phyloP scores from a whole-genome alignment of 2,329 filamentous ascomycete genomes.

The Colletotrichum tofieldiae region DNA sequence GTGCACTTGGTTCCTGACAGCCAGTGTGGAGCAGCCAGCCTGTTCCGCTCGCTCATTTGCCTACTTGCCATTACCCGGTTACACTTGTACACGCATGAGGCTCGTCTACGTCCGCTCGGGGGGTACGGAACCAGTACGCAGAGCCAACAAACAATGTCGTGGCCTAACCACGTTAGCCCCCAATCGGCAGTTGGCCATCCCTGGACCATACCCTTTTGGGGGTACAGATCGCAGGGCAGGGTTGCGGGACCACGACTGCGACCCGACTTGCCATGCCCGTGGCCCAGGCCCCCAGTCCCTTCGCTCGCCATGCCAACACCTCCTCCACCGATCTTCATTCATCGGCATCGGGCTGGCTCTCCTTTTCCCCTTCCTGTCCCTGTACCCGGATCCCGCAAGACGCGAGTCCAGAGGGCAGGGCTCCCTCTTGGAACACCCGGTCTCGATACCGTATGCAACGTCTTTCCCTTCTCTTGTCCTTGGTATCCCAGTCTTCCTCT shows the following conservation, averaged over 20 bases:
- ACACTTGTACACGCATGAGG: background rate
- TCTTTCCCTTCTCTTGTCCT: background rate
- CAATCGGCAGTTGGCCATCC: constrained; percentile 35
- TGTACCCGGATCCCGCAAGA: constrained; percentile 17
- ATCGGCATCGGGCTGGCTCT: constrained; percentile 15
- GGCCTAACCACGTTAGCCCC: constrained; percentile 13
- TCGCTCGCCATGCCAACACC: background rate
- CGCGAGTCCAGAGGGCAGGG: background rate
- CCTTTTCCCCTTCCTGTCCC: background rate
- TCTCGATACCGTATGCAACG: background rate
- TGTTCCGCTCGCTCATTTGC: too few relatives aligned
- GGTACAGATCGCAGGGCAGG: constrained; percentile 2
- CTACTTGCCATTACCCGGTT: background rate
- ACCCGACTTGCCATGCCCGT: background rate
- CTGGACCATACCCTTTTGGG: constrained; percentile 28
- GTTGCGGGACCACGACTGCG: background rate
- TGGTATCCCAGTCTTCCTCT: background rate
- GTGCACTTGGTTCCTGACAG: background rate
- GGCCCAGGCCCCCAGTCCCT: constrained; percentile 7
- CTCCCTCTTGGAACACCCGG: background rate
- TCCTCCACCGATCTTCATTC: constrained; percentile 30
- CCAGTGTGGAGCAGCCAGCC: background rate
- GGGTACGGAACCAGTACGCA: background rate
- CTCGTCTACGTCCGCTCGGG: background rate
- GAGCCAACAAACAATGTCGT: constrained; percentile 10